These are phyloP conservation scores for Starmerella vaccinii DNA, from an alignment of 805 yeast species.

Conservation along the genomic window DNA sequence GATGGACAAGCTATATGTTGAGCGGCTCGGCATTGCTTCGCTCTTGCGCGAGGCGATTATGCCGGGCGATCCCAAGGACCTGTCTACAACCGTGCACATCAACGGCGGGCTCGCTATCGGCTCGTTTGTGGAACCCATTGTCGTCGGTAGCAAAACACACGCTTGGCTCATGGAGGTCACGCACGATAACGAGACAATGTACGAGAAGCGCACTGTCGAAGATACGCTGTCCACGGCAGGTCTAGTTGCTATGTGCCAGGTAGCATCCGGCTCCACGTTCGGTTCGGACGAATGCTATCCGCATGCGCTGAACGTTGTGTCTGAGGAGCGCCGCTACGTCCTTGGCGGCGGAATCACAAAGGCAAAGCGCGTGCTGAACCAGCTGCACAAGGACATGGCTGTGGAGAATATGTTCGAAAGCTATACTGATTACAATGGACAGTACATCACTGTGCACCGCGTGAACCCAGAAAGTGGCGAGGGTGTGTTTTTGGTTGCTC, in stretches of 20 bases:
- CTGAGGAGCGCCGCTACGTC: slow-evolving; percentile 55
- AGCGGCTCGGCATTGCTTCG: slow-evolving; percentile 78
- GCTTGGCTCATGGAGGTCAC: slow-evolving; percentile 97
- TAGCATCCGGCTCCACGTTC: slow-evolving; percentile 87
- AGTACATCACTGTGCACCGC: slow-evolving; percentile 82
- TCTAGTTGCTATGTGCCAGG: slow-evolving; percentile 79
- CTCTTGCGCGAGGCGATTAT: slow-evolving; percentile 96
- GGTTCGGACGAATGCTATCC: slow-evolving; percentile 95
- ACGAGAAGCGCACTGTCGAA: slow-evolving; percentile 81
- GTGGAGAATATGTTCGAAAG: slow-evolving; percentile 64
- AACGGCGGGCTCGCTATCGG: slow-evolving; percentile 97
- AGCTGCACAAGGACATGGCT: slow-evolving; percentile 33
- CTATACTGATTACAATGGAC: slow-evolving; percentile 91
- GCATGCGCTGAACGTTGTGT: slow-evolving; percentile 64
- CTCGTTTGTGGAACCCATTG: slow-evolving; percentile 43
- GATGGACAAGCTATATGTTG: slow-evolving; percentile 82
- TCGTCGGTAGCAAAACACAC: slow-evolving; percentile 64
- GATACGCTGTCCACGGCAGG: slow-evolving; percentile 95
- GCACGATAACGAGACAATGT: slow-evolving; percentile 87
- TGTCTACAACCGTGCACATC: slow-evolving; percentile 74
- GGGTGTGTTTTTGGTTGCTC: slow-evolving; percentile 81
- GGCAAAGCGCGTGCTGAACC: slow-evolving; percentile 42
- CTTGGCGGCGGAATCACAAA: slow-evolving; percentile 57
- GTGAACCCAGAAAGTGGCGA: slow-evolving; percentile 71
- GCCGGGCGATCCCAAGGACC: slow-evolving; percentile 78